phyloP scores from a whole-genome alignment of 176 grass and related monocot genomes.

The Phyllostachys edulis region DNA sequence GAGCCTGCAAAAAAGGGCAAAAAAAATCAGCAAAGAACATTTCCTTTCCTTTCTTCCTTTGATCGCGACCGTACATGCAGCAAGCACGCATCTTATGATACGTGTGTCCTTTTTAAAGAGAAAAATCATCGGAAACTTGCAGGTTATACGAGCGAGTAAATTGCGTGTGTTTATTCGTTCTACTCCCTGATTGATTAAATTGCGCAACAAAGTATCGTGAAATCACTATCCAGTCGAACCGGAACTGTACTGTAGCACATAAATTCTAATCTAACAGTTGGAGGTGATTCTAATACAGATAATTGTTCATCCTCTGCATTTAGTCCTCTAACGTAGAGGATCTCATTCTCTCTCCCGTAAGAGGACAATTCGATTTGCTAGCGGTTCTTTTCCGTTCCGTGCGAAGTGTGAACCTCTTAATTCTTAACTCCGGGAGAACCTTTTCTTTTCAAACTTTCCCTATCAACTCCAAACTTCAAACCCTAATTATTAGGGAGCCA shows the following conservation, averaged over 20 bases:
- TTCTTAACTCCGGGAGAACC: not conserved
- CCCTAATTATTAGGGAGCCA: not conserved
- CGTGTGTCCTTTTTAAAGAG: too few species aligned
- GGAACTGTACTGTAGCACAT: too few species aligned
- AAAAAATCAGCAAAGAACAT: not conserved
- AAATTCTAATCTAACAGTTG: too few species aligned
- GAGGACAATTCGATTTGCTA: not conserved
- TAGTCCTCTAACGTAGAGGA: too few species aligned
- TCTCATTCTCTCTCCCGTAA: not conserved
- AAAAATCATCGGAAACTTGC: not conserved
- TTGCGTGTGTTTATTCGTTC: not conserved
- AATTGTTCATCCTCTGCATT: too few species aligned
- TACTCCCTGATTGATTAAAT: not conserved
- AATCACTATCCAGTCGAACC: too few species aligned
- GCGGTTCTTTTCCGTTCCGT: not conserved
- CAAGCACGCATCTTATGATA: not conserved
- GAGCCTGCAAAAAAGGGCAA: not conserved
- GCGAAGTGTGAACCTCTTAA: slow-evolving; percentile 33
- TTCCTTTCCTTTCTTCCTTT: not conserved
- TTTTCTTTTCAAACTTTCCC: slow-evolving; percentile 20
- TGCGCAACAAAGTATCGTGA: too few species aligned
- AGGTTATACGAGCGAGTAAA: not conserved
- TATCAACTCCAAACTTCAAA: slow-evolving; percentile 20
- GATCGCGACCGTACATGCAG: not conserved
- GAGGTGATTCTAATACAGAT: too few species aligned